Conservation (phyloP, 192 early-diverging fungal genomes). For the Spizellomyces sp. region DNA sequence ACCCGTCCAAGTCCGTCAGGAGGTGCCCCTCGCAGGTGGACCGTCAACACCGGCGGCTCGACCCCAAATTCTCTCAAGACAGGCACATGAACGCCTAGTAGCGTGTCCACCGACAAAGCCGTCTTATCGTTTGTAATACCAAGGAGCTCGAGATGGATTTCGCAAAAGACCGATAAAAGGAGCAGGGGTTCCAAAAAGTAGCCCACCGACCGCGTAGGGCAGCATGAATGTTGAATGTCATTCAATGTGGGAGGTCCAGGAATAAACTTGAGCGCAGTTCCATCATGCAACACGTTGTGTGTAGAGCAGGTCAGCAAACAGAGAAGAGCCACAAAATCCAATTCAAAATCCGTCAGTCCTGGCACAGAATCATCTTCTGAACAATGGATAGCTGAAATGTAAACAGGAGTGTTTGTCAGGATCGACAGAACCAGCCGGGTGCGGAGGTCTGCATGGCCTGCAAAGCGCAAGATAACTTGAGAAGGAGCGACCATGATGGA, state of each 20-base stretch:
- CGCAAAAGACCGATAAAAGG: background rate
- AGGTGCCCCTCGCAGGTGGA: background rate
- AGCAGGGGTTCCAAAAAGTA: constrained; percentile 8
- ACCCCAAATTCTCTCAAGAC: constrained; percentile 11
- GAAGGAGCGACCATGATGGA: too few relatives aligned
- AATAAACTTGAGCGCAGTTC: background rate
- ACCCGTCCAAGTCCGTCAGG: too few relatives aligned
- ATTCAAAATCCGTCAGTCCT: constrained; percentile 2
- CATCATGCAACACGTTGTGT: background rate
- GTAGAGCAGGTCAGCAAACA: background rate
- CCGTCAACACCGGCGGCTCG: background rate
- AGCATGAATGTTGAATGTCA: too few relatives aligned
- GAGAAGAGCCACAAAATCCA: background rate
- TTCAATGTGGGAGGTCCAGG: too few relatives aligned
- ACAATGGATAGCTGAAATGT: constrained; percentile 2
- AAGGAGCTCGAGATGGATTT: background rate
- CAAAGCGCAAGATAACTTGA: background rate
- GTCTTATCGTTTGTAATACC: background rate
- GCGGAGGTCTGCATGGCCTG: constrained; percentile 7
- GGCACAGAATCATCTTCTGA: background rate
- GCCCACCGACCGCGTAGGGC: background rate
- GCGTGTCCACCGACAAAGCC: constrained; percentile 10
- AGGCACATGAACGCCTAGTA: constrained; percentile 4
- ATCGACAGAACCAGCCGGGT: constrained; percentile 6
- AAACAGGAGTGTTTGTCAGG: background rate